Evolutionary conservation across 805 yeast genomes (phyloP), one percentile per base, ranked within the genome.

Genomic region (Wickerhamomyces bisporus): DNA sequence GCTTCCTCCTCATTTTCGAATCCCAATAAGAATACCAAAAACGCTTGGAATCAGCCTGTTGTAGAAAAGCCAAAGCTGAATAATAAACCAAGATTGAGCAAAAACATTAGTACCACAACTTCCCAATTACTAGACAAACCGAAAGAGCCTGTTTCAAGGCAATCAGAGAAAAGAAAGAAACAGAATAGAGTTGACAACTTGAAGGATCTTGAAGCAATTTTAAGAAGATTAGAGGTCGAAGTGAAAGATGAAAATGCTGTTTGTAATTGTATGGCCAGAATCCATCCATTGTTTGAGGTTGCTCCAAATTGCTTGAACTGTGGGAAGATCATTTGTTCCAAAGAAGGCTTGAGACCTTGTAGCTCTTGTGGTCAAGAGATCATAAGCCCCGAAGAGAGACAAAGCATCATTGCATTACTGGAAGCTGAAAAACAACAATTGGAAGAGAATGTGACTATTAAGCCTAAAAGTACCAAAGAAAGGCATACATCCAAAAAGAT

Each of bases 261-360:
- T 5, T 89, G 98, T 56, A 75, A 81, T 44, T 89, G 98, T 54
- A 85, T 81, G 78, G 97, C 91, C 1, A 75, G 83, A 0, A 67
- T 84, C 42, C 98, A 93, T 55, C 95, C 96, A 3, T 62, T 93
- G 23, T 83, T 87, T 45, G 94, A 86, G 40, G 73, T 83, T 45
- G 93, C 94, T 3, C 98, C 98, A 1, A 93, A 93, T 57, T 93
- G 99, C 52, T 62, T 93, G 29, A 79, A 83, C 42, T 93, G 99
- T 58, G 99, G 99, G 10, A 86, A 88, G 58, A 86, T 93, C 30
- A 86, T 93, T 3, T 93, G 99, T 64, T 71, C 73, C 4, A 81
- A 80, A 49, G 98, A 93, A 55, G 98, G 98, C 0, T 64, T 86
- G 18, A 93, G 89, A 42, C 93, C 93, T 4, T 93, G 99, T 54